A percentile compares a stretch with the other conserved stretches of the same genome.
phyloP scores from a whole-genome alignment of 2,329 filamentous ascomycete species.

The Colletotrichum spinosum region DNA sequence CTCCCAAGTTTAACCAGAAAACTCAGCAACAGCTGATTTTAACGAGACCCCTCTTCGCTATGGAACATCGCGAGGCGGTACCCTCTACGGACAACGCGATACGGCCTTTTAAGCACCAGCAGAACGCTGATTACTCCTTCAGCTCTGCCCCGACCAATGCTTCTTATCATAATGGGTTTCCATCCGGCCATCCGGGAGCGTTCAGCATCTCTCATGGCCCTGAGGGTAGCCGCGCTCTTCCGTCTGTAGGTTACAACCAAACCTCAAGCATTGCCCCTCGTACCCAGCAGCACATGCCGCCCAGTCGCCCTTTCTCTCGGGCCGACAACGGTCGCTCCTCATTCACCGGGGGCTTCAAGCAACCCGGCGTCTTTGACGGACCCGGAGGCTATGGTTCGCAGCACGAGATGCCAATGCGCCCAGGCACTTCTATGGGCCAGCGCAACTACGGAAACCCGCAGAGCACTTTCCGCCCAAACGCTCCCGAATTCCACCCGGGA shows the following conservation, averaged over 20 bases:
- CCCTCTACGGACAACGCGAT: slow-evolving; percentile 22
- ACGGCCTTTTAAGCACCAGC: slow-evolving; percentile 28
- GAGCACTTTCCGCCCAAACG: slow-evolving; percentile 46
- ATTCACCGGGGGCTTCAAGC: slow-evolving; percentile 14
- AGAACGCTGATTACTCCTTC: slow-evolving; percentile 5
- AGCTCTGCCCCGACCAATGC: background rate
- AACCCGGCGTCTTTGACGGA: slow-evolving; percentile 4
- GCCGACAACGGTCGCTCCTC: slow-evolving; percentile 9
- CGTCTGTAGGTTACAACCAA: slow-evolving; percentile 31
- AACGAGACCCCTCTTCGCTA: background rate
- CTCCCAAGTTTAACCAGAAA: background rate
- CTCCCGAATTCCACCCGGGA: slow-evolving; percentile 48
- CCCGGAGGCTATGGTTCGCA: background rate
- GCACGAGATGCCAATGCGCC: slow-evolving; percentile 18
- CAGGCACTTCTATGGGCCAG: slow-evolving; percentile 32
- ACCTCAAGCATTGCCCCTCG: slow-evolving; percentile 3
- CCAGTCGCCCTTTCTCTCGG: slow-evolving; percentile 22
- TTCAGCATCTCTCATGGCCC: slow-evolving; percentile 19
- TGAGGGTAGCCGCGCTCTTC: slow-evolving; percentile 26
- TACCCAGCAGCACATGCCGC: slow-evolving; percentile 1
- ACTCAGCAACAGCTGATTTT: slow-evolving; percentile 14
- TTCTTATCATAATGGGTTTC: slow-evolving; percentile 10
- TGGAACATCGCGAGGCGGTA: slow-evolving; percentile 5
- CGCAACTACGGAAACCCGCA: slow-evolving; percentile 16
- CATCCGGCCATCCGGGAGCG: slow-evolving; percentile 25